These are phyloP conservation scores for Croton setiger DNA, from an alignment of 441 rosid genomes.

Conservation along the genomic window DNA sequence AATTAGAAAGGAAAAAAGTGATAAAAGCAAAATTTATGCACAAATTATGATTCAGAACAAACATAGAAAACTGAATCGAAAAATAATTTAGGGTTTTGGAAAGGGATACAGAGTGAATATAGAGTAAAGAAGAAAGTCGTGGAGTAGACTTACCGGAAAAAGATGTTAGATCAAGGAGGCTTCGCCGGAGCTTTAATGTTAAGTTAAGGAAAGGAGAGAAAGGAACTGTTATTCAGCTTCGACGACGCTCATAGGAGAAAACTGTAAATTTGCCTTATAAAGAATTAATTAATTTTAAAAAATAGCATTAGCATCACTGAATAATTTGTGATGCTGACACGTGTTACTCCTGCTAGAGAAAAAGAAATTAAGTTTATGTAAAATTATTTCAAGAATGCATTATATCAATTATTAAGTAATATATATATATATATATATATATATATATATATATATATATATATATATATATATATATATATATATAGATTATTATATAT, in stretches of 20 bases:
- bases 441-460: too few relatives aligned
- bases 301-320: neutral
- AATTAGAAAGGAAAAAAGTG: neutral
- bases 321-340: neutral
- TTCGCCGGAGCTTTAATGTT: neutral
- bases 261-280: neutral
- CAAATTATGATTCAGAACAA: too few relatives aligned
- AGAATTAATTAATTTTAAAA: too few relatives aligned
- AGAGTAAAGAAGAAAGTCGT: neutral
- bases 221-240: neutral
- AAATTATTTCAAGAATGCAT: too few relatives aligned
- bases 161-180: neutral
- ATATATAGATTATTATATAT: too few relatives aligned
- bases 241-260: neutral
- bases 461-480: too few relatives aligned
- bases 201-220: neutral
- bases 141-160: neutral
- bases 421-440: too few relatives aligned
- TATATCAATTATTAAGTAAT: too few relatives aligned
- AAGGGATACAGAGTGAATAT: neutral
- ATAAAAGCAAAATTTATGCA: too few relatives aligned
- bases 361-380: too few relatives aligned
- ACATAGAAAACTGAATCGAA: neutral
- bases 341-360: neutral
- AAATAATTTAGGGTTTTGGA: conserved; percentile 2